Evolutionary conservation across 2,329 filamentous ascomycete species (phyloP).

Genomic region (Thelonectria blattea): DNA sequence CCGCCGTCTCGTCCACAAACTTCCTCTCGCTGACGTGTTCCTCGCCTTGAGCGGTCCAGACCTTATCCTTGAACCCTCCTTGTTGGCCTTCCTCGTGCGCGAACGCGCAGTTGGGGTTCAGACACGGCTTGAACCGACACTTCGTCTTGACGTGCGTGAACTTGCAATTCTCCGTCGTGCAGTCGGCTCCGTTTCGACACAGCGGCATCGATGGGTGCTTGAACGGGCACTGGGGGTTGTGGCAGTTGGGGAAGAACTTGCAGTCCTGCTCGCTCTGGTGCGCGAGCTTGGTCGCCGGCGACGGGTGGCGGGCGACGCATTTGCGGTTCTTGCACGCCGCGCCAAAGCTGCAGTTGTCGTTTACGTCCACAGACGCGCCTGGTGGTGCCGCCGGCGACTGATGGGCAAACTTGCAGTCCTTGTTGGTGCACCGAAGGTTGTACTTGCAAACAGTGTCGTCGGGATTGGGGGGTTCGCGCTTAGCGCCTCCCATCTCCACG

Average conservation of each 20-base stretch:
- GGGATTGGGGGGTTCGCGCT: conserved; percentile 61
- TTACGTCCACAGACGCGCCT: conserved; percentile 77
- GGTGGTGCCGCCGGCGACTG: conserved; percentile 89
- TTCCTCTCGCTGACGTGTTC: conserved; percentile 86
- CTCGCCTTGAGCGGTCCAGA: conserved; percentile 74
- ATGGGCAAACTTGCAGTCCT: conserved; percentile 90
- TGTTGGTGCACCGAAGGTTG: conserved; percentile 87
- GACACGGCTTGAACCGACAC: conserved; percentile 91
- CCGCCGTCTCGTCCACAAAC: conserved; percentile 74
- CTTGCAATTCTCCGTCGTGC: conserved; percentile 80
- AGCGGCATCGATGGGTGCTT: conserved; percentile 85
- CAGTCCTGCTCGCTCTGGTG: conserved; percentile 87
- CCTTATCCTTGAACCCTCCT: conserved; percentile 84
- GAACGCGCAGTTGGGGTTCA: conserved; percentile 86
- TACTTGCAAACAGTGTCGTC: conserved; percentile 82
- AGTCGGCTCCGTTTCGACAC: conserved; percentile 91
- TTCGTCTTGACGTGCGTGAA: conserved; percentile 85
- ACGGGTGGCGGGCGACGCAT: conserved; percentile 90
- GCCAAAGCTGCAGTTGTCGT: conserved; percentile 82
- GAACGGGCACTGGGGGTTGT: conserved; percentile 86
- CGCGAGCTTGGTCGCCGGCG: conserved; percentile 78
- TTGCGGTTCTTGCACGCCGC: conserved; percentile 96
- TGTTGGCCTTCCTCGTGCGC: conserved; percentile 92
- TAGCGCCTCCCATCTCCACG: conserved; percentile 64
- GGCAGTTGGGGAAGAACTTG: conserved; percentile 90